Percentiles rank a stretch among this genome's conserved stretches.
Evolutionary conservation across 1,139 yeast genomes (phyloP).

Genomic region (Eremothecium coryli): DNA sequence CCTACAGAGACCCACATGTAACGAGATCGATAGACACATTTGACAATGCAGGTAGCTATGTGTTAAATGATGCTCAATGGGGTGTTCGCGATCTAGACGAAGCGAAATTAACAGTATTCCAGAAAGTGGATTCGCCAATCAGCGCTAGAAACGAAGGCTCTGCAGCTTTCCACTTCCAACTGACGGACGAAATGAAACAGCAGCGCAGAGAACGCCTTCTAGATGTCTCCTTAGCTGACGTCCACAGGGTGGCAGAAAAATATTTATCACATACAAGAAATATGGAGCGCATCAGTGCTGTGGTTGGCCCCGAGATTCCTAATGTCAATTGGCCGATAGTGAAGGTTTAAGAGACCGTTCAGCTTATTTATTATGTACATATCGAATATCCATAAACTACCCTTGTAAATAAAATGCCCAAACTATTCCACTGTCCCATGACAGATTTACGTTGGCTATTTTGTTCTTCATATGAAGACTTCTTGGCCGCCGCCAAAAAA

Average conservation of each 20-base stretch:
- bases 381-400: no score
- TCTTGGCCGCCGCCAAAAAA: no score
- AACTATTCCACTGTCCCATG: no score
- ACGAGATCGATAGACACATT: conserved; percentile 57
- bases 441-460: no score
- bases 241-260: conserved; percentile 30
- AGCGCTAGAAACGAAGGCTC: conserved; percentile 75
- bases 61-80: conserved; percentile 40
- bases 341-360: conserved; percentile 1
- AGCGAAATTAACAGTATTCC: conserved; percentile 85
- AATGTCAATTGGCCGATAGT: conserved; percentile 1
- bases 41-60: conserved; percentile 47
- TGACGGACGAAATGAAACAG: conserved; percentile 75
- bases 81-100: conserved; percentile 64
- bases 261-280: conserved; percentile 12
- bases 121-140: conserved; percentile 81
- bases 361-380: conserved; percentile 1
- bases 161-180: conserved; percentile 53
- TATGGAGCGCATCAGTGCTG: conserved; percentile 11
- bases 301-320: conserved; percentile 21
- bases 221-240: conserved; percentile 53
- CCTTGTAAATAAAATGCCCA: no score
- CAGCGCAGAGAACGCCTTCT: conserved; percentile 65
- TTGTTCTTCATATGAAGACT: no score
- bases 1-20: conserved; percentile 92